Percentiles rank a stretch among this genome's conserved stretches.
Conservation (phyloP, 768 basidiomycete genomes). For the Lactarius vividus region DNA sequence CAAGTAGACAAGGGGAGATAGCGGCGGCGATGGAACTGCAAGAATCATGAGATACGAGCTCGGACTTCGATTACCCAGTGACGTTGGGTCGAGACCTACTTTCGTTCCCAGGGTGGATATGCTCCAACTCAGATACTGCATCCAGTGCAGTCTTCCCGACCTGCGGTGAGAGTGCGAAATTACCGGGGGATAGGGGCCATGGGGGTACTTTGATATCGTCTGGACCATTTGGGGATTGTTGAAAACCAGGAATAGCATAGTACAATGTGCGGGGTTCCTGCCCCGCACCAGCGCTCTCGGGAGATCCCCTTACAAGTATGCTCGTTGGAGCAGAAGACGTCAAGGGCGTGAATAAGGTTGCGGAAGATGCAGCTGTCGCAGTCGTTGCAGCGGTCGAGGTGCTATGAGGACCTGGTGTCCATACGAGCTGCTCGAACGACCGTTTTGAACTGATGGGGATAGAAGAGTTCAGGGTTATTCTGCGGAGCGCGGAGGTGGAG, state of each 20-base stretch:
- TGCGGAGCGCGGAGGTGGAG: conserved; percentile 8
- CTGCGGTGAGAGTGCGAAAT: conserved; percentile 14
- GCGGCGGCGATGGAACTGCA: conserved; percentile 19
- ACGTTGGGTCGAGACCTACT: neutral
- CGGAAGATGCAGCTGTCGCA: conserved; percentile 13
- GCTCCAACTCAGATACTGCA: conserved; percentile 21
- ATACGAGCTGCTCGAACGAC: conserved; percentile 25
- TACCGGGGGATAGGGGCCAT: conserved; percentile 20
- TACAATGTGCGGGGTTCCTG: conserved; percentile 25
- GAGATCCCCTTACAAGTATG: conserved; percentile 13
- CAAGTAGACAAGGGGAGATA: conserved; percentile 23
- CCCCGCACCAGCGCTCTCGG: conserved; percentile 11
- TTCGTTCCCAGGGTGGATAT: conserved; percentile 1
- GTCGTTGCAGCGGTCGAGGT: conserved; percentile 9
- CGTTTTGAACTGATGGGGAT: conserved; percentile 20
- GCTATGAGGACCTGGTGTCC: conserved; percentile 21
- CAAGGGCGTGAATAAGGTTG: conserved; percentile 20
- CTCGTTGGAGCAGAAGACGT: conserved; percentile 18
- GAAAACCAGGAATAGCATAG: conserved; percentile 28
- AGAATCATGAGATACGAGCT: neutral
- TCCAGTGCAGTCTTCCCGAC: conserved; percentile 26
- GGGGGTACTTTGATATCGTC: conserved; percentile 19
- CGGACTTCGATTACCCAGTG: neutral
- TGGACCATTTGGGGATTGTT: conserved; percentile 24
- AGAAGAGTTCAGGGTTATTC: neutral